Evolutionary conservation across 805 yeast species (phyloP), one percentile per base, ranked within the genome.

Genomic region (Ogataea neopini): DNA sequence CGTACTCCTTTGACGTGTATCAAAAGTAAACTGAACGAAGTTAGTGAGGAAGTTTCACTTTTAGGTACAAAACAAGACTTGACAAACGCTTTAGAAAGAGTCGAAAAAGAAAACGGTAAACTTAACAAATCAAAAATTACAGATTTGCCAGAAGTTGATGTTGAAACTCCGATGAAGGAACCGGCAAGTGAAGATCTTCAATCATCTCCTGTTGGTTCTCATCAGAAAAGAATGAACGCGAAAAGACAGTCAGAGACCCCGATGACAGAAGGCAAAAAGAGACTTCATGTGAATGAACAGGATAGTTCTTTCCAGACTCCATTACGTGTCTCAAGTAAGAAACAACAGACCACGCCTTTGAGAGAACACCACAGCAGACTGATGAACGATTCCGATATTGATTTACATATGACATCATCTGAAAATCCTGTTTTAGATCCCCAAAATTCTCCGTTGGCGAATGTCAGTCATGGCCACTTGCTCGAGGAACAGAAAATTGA

Each of bases 371-470:
- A 57, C 44, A 57, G 58, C 30, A 51, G 61, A 37, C 48, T 58
- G 13, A 52, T 53, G 55, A 51, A 50, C 42, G 57, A 55, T 26
- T 48, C 59, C 1, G 58, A 52, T 18, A 49, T 53, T 22, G 58
- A 55, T 40, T 23, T 55, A 28, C 43, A 47, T 29, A 49, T 52
- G 29, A 40, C 45, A 2, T 32, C 47, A 3, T 15, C 42, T 1
- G 56, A 48, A 18, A 56, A 52, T 26, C 51, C 54, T 19, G 57
- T 49, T 10, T 28, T 57, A 20, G 59, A 57, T 20, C 52, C 52
- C 5, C 44, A 52, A 35, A 58, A 62, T 26, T 62, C 67, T 38
- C 69, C 69, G 1, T 49, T 65, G 40, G 68, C 67, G 1, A 61
- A 63, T 40, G 61, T 64, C 17, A 63, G 67, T 44, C 61, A 58